A percentile compares a stretch with the other conserved stretches of the same genome.
These are phyloP conservation scores for Pleurotus tuber-regium DNA, from an alignment of 768 basidiomycete genomes.

Conservation along the genomic window DNA sequence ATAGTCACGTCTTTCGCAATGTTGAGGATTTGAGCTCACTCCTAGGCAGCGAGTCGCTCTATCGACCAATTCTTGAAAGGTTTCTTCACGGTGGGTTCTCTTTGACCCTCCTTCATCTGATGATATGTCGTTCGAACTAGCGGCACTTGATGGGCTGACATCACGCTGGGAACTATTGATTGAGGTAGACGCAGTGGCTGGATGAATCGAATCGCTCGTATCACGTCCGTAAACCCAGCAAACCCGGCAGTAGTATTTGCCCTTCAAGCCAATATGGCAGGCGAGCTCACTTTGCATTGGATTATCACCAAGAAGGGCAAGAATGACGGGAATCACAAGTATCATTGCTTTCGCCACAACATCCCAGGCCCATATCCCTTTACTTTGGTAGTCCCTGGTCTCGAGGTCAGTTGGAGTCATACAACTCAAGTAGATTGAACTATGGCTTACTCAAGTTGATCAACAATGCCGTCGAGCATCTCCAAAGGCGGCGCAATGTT, in stretches of 20 bases:
- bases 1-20: too few relatives aligned
- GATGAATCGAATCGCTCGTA: slow-evolving; percentile 11
- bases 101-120: too few relatives aligned
- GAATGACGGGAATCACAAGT: slow-evolving; percentile 25
- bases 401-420: not conserved
- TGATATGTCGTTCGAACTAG: too few relatives aligned
- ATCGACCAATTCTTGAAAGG: too few relatives aligned
- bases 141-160: too few relatives aligned
- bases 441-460: slow-evolving; percentile 29
- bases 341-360: slow-evolving; percentile 21
- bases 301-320: slow-evolving; percentile 41
- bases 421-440: not conserved
- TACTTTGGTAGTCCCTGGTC: slow-evolving; percentile 21
- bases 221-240: slow-evolving; percentile 32
- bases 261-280: slow-evolving; percentile 38
- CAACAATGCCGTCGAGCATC: slow-evolving; percentile 38
- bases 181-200: too few relatives aligned
- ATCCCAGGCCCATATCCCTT: slow-evolving; percentile 41
- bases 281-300: slow-evolving; percentile 46
- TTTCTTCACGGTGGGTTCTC: too few relatives aligned
- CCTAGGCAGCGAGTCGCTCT: slow-evolving; percentile 6
- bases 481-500: slow-evolving; percentile 40
- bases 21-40: too few relatives aligned
- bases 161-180: too few relatives aligned
- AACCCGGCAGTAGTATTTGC: slow-evolving; percentile 36